phyloP scores from a whole-genome alignment of 2,329 filamentous ascomycete genomes.

The Geosmithia flava region DNA sequence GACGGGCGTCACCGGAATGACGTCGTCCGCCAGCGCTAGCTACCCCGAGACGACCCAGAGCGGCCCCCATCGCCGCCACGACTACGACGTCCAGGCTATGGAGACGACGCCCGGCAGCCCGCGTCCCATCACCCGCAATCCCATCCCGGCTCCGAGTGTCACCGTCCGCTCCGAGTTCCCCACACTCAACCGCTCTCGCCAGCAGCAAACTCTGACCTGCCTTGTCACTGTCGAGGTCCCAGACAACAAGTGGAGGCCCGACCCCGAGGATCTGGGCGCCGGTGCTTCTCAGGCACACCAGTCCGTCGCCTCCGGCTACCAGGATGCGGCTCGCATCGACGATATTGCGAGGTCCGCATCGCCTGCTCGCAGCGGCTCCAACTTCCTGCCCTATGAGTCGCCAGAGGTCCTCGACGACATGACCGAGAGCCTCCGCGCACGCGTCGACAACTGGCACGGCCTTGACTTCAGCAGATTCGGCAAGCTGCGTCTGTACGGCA shows the following conservation, averaged over 20 bases:
- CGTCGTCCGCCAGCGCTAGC: conserved; percentile 72
- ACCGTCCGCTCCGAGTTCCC: conserved; percentile 95
- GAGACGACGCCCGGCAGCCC: conserved; percentile 72
- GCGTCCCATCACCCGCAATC: conserved; percentile 61
- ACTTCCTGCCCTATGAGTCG: conserved; percentile 61
- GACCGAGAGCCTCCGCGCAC: conserved; percentile 68
- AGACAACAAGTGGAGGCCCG: conserved; percentile 80
- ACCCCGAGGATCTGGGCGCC: conserved; percentile 65
- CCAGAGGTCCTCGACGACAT: conserved; percentile 69
- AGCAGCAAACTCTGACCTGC: conserved; percentile 91
- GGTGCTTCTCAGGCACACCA: conserved; percentile 30
- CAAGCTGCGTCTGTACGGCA: conserved; percentile 79
- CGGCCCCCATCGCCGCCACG: conserved; percentile 62
- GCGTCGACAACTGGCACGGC: conserved; percentile 98
- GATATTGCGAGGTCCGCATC: conserved; percentile 48
- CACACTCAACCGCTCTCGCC: conserved; percentile 78
- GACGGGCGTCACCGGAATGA: conserved; percentile 54
- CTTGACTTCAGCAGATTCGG: conserved; percentile 90
- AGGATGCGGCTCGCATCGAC: conserved; percentile 27
- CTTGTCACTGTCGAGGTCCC: conserved; percentile 88
- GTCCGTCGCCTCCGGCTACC: conserved; percentile 6
- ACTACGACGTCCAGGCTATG: conserved; percentile 95
- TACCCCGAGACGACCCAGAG: conserved; percentile 68
- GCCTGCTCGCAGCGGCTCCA: conserved; percentile 41
- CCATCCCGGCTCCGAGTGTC: conserved; percentile 83